These are phyloP conservation scores for Boletus reticulatus DNA, from an alignment of 768 basidiomycete genomes.

Conservation along the genomic window DNA sequence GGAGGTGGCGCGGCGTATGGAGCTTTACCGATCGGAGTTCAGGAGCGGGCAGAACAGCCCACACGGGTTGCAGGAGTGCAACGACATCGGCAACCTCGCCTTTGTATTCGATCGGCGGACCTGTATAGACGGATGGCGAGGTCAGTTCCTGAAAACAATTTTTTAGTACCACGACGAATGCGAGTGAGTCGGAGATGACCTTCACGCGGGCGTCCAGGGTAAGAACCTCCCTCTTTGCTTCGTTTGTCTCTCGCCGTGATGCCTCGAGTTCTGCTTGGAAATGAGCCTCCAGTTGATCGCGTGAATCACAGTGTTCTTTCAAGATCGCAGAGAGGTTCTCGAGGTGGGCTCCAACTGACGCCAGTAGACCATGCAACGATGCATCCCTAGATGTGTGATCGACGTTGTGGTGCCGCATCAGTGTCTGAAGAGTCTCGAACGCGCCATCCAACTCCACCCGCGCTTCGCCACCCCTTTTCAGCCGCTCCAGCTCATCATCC, in stretches of 20 bases:
- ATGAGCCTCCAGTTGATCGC: slow-evolving; percentile 50
- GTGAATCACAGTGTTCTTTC: slow-evolving; percentile 39
- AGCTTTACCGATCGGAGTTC: slow-evolving; percentile 76
- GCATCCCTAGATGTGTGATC: slow-evolving; percentile 47
- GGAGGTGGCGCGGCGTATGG: slow-evolving; percentile 45
- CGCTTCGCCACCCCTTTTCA: slow-evolving; percentile 38
- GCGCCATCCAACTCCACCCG: slow-evolving; percentile 53
- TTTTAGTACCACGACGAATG: not conserved
- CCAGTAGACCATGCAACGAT: slow-evolving; percentile 47
- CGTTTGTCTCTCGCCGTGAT: slow-evolving; percentile 50
- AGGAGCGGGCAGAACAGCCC: slow-evolving; percentile 80
- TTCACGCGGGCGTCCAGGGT: slow-evolving; percentile 39
- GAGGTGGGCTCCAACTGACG: slow-evolving; percentile 51
- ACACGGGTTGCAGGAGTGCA: slow-evolving; percentile 67
- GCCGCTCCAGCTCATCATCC: slow-evolving; percentile 50
- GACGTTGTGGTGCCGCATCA: slow-evolving; percentile 59
- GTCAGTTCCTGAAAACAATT: slow-evolving; percentile 21
- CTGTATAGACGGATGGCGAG: slow-evolving; percentile 20
- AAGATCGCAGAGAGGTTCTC: slow-evolving; percentile 45
- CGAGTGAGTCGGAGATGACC: slow-evolving; percentile 22
- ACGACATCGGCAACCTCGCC: slow-evolving; percentile 56
- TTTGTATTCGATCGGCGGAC: slow-evolving; percentile 30
- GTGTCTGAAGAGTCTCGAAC: slow-evolving; percentile 42
- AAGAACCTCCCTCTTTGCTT: slow-evolving; percentile 41
- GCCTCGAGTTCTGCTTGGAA: slow-evolving; percentile 58